phyloP scores from a whole-genome alignment of 257 asterid genomes.

The Striga asiatica region DNA sequence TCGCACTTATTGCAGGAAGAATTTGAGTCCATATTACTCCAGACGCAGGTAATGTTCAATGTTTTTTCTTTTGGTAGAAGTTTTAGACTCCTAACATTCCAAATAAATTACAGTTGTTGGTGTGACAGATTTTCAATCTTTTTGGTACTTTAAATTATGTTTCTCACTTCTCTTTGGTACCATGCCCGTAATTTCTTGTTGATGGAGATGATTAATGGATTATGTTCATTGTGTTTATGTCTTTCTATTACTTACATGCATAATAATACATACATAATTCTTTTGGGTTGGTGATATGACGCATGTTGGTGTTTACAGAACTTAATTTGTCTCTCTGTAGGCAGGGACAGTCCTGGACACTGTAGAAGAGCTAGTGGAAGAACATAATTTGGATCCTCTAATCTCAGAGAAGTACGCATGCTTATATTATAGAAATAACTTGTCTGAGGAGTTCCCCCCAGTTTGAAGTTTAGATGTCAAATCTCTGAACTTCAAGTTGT shows the following conservation, averaged over 20 bases:
- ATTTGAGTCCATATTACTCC: conserved; percentile 37
- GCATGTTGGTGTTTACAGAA: background rate
- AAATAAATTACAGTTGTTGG: background rate
- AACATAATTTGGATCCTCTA: conserved; percentile 53
- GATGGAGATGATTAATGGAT: background rate
- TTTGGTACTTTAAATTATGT: background rate
- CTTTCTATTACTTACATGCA: background rate
- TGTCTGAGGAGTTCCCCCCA: background rate
- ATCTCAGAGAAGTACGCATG: conserved; percentile 35
- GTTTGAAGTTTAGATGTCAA: background rate
- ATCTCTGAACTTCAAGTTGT: background rate
- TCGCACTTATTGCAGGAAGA: conserved; percentile 43
- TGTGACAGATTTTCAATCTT: background rate
- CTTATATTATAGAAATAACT: conserved; percentile 3
- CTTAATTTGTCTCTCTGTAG: conserved; percentile 23
- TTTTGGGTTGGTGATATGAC: background rate
- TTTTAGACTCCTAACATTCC: background rate
- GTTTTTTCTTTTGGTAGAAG: conserved; percentile 1
- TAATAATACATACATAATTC: background rate
- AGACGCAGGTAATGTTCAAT: conserved; percentile 41
- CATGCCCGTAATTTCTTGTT: background rate
- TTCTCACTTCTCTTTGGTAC: too few species aligned
- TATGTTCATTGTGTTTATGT: background rate
- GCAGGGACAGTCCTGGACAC: conserved; percentile 48
- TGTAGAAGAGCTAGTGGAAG: conserved; percentile 77